Evolutionary conservation across 768 basidiomycete species (phyloP), one percentile per base, ranked within the genome.

Genomic region (Guyanaporus albipodus): DNA sequence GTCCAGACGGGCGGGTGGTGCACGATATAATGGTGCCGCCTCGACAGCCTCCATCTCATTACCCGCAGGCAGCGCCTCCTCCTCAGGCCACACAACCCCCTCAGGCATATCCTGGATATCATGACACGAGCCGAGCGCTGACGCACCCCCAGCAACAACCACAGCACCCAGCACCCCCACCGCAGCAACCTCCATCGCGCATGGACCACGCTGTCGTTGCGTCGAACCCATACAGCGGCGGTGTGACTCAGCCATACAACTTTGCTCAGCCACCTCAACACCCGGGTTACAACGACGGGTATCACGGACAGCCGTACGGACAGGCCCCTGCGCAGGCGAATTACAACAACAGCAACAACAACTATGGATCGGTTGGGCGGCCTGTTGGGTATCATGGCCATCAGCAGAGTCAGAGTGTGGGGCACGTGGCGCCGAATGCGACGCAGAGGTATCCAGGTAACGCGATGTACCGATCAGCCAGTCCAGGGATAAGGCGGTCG

Each of bases 1-100:
- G 91, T 53, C 82, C 85, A 0, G 79, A 72, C 48, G 93, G 92
- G 8, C 76, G 83, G 12, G 93, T 95, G 6, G 71, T 85, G 28
- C 80, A 85, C 50, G 93, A 95, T 65, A 75, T 79, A 32, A 82
- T 92, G 80, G 54, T 78, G 77, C 50, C 71, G 66, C 47, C 58
- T 0, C 55, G 50, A 2, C 55, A 47, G 11, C 24, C 48, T 4
- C 4, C 37, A 4, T 6, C 14, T 24, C 58, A 60, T 18, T 64
- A 54, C 35, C 15, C 42, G 10, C 55, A 47, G 8, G 35, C 49
- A 0, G 43, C 34, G 2, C 52, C 40, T 5, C 51, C 49, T 6
- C 24, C 52, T 45, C 52, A 39, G 12, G 22, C 46, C 5, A 19
- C 47, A 0, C 59, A 52, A n/a, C 50, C 54, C 1, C 44, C 58